Evolutionary conservation across 1,284 basidiomycete genomes (phyloP).

Genomic region (Naganishia liquefaciens): DNA sequence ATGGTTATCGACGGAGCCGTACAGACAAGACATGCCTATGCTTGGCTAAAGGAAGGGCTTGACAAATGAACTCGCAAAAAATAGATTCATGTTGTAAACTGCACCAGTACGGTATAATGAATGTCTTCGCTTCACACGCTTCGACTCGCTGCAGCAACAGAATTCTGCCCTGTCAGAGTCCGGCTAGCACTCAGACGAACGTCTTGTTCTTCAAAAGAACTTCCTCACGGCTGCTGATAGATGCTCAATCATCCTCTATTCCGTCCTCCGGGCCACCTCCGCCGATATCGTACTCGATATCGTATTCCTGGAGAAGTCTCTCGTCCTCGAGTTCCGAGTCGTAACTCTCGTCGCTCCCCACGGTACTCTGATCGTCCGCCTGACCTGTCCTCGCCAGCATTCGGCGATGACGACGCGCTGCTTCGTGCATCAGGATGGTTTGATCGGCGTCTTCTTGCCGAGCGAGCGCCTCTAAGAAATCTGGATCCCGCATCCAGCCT

Average conservation of each 20-base stretch:
- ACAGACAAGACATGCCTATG: conserved; percentile 35
- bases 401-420: neutral
- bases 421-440: conserved; percentile 5
- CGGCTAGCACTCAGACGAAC: too few relatives aligned
- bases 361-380: neutral
- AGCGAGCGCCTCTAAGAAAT: neutral
- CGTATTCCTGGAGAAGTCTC: neutral
- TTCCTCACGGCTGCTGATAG: too few relatives aligned
- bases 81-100: neutral
- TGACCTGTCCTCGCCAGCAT: neutral
- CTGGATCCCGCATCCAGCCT: neutral
- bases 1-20: conserved; percentile 34
- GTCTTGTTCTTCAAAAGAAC: too few relatives aligned
- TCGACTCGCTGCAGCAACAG: too few relatives aligned
- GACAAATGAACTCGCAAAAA: neutral
- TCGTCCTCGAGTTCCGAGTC: neutral
- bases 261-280: conserved; percentile 5
- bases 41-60: conserved; percentile 10
- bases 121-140: too few relatives aligned
- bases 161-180: too few relatives aligned
- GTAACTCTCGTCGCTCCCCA: neutral
- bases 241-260: conserved; percentile 4
- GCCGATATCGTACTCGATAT: conserved; percentile 2
- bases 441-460: conserved; percentile 2
- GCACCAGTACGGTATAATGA: neutral